Percentiles rank a stretch among this genome's conserved stretches.
Evolutionary conservation across 306 rosid species (phyloP).

Genomic region (Rosa chinensis): DNA sequence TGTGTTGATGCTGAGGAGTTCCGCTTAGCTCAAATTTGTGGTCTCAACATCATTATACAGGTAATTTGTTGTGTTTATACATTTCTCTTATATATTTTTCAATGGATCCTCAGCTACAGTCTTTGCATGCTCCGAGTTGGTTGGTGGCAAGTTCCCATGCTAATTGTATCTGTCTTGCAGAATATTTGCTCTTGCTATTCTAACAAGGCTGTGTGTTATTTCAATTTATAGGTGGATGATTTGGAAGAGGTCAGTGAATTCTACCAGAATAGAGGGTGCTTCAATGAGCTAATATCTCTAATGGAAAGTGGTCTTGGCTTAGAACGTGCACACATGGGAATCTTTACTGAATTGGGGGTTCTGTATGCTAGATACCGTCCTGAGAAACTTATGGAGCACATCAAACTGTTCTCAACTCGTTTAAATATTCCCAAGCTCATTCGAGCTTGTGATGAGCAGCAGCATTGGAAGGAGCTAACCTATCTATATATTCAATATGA

Average conservation of each 20-base stretch:
- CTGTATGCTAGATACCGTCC: slow-evolving; percentile 98
- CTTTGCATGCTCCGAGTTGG: background rate
- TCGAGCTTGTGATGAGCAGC: slow-evolving; percentile 99
- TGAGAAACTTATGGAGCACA: slow-evolving; percentile 99
- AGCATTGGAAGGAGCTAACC: slow-evolving; percentile 97
- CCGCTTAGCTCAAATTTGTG: slow-evolving; percentile 99
- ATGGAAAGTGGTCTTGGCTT: slow-evolving; percentile 99
- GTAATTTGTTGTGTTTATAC: slow-evolving; percentile 32
- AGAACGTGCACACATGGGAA: slow-evolving; percentile 99
- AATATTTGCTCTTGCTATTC: slow-evolving; percentile 11
- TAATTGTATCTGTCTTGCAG: background rate
- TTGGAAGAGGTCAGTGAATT: slow-evolving; percentile 98
- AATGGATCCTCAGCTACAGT: background rate
- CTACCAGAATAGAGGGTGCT: slow-evolving; percentile 98
- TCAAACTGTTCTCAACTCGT: slow-evolving; percentile 89
- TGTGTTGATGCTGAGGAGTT: slow-evolving; percentile 99
- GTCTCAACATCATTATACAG: slow-evolving; percentile 96
- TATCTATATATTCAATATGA: slow-evolving; percentile 96
- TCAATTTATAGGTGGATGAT: slow-evolving; percentile 82
- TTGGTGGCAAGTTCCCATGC: slow-evolving; percentile 18
- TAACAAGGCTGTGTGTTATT: slow-evolving; percentile 12
- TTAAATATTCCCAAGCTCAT: slow-evolving; percentile 97
- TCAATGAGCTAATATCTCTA: slow-evolving; percentile 92
- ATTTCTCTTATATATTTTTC: background rate
- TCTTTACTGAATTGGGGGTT: slow-evolving; percentile 98